Evolutionary conservation across 768 basidiomycete species (phyloP).

Genomic region (Russula earlei): DNA sequence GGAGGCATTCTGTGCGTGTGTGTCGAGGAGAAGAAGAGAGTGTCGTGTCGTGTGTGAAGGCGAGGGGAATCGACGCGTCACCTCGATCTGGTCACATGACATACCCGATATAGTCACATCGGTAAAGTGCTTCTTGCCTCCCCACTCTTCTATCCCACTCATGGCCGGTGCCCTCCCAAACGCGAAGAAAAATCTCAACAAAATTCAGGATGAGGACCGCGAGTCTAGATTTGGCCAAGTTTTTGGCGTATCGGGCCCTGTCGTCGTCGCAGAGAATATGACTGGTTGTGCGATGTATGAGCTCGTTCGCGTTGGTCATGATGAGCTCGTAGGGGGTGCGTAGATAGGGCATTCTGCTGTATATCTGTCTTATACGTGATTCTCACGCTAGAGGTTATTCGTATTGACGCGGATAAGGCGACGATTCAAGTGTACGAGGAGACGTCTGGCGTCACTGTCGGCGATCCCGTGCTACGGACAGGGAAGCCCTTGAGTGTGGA

Average conservation of each 20-base stretch:
- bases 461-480: slow-evolving; percentile 94
- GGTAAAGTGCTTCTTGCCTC: background rate
- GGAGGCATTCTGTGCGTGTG: slow-evolving; percentile 60
- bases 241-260: slow-evolving; percentile 94
- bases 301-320: slow-evolving; percentile 95
- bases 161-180: slow-evolving; percentile 94
- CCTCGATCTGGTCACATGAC: slow-evolving; percentile 19
- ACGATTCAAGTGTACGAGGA: slow-evolving; percentile 99
- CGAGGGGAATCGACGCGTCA: slow-evolving; percentile 28
- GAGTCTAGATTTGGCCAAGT: slow-evolving; percentile 85
- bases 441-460: slow-evolving; percentile 97
- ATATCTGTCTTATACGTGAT: background rate
- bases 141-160: slow-evolving; percentile 13
- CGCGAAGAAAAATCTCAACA: slow-evolving; percentile 78
- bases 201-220: slow-evolving; percentile 82
- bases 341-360: slow-evolving; percentile 8
- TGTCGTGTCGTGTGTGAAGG: slow-evolving; percentile 10
- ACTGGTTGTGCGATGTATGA: slow-evolving; percentile 94
- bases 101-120: slow-evolving; percentile 2
- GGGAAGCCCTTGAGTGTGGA: slow-evolving; percentile 98
- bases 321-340: slow-evolving; percentile 93
- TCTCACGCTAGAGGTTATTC: slow-evolving; percentile 76
- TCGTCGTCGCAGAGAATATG: slow-evolving; percentile 98
- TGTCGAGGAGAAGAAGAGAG: background rate
- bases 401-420: slow-evolving; percentile 95